A percentile compares a stretch with the other conserved stretches of the same genome.
These are phyloP conservation scores for Teratosphaeria zuluensis DNA, from an alignment of 2,329 filamentous ascomycete species.

Conservation along the genomic window DNA sequence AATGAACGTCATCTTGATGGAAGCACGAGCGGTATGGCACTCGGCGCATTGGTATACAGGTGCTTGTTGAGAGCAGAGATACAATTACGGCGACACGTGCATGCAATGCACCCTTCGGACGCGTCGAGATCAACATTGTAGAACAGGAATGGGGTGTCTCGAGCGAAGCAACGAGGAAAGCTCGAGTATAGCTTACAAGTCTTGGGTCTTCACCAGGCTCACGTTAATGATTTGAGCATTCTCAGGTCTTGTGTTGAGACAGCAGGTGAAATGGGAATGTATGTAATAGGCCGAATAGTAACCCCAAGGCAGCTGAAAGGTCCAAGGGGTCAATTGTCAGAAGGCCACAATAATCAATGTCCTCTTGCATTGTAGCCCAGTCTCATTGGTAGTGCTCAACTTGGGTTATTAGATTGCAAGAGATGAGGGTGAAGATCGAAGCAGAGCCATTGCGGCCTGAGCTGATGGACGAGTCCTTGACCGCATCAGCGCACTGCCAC, in stretches of 20 bases:
- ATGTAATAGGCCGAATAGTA: not conserved
- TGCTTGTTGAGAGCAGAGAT: not conserved
- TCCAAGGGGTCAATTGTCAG: constrained; percentile 13
- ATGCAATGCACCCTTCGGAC: not conserved
- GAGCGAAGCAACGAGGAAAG: not conserved
- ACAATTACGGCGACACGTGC: not conserved
- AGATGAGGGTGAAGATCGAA: constrained; percentile 30
- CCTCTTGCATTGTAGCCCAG: constrained; percentile 64
- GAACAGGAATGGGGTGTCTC: not conserved
- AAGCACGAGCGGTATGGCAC: not conserved
- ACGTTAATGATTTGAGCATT: not conserved
- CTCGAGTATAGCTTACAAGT: not conserved
- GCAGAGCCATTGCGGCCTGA: not conserved
- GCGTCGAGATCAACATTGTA: not conserved
- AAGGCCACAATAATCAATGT: constrained; percentile 38
- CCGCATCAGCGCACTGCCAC: not conserved
- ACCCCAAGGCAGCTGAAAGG: not conserved
- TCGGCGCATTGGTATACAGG: not conserved
- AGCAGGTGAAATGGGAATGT: not conserved
- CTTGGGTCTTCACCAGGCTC: not conserved
- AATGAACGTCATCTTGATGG: not conserved
- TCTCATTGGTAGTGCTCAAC: constrained; percentile 41
- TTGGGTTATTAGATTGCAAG: constrained; percentile 64
- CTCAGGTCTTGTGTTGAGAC: not conserved
- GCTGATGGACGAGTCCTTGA: not conserved